phyloP scores from a whole-genome alignment of 2,329 filamentous ascomycete genomes.

The Exophiala sp. region DNA sequence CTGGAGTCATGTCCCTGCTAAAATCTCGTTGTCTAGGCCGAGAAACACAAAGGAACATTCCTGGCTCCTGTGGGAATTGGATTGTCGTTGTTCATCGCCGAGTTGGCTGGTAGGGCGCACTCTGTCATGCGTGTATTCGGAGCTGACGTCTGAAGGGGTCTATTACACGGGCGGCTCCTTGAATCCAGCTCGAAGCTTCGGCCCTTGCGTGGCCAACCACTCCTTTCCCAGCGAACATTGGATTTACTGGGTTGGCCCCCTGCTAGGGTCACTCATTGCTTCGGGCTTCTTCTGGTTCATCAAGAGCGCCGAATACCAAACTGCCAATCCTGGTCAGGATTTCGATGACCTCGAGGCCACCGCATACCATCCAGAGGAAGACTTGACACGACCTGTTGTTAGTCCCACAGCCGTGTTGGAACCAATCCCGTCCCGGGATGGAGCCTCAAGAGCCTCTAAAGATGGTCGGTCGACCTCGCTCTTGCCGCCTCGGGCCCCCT shows the following conservation, averaged over 20 bases:
- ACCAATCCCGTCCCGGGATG: slow-evolving; percentile 8
- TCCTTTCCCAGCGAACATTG: slow-evolving; percentile 40
- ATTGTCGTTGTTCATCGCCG: slow-evolving; percentile 59
- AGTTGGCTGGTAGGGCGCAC: slow-evolving; percentile 41
- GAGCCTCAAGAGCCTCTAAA: slow-evolving; percentile 12
- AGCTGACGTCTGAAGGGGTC: slow-evolving; percentile 34
- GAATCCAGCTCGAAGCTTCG: slow-evolving; percentile 46
- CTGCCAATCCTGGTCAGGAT: slow-evolving; percentile 51
- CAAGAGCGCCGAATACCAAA: slow-evolving; percentile 41
- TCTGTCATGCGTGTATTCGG: not conserved
- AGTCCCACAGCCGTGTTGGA: slow-evolving; percentile 23
- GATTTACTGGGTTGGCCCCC: slow-evolving; percentile 48
- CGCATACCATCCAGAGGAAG: slow-evolving; percentile 26
- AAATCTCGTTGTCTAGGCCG: slow-evolving; percentile 31
- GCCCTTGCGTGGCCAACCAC: slow-evolving; percentile 43
- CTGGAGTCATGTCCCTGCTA: not conserved
- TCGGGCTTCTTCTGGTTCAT: slow-evolving; percentile 47
- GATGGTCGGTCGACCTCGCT: slow-evolving; percentile 13
- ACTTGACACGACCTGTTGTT: slow-evolving; percentile 26
- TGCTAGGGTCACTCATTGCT: slow-evolving; percentile 44
- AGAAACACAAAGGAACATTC: slow-evolving; percentile 68
- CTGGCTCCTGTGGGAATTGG: slow-evolving; percentile 68
- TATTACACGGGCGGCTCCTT: slow-evolving; percentile 46
- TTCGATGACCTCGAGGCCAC: slow-evolving; percentile 29
- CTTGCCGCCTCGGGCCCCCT: slow-evolving; percentile 4